Base-by-base conservation (phyloP, 805 yeast species). In the Pichia ethanolica region DNA sequence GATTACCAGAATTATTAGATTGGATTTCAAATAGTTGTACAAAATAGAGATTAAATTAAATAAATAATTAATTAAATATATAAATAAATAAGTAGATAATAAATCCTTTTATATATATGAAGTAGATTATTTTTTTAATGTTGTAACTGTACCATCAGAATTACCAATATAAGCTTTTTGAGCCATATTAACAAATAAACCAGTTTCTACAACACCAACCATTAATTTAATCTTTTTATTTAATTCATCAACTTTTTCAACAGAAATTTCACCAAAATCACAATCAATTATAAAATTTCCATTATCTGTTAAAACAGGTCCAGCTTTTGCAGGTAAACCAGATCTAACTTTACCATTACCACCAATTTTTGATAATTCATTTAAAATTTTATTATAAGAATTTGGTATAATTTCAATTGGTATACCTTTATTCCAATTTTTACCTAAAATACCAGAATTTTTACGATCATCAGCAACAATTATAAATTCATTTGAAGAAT, bases 191-290 rank as follows among this genome's bases (percentile, higher is more conserved):
- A 81, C 78, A 70, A 93, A 93, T 53, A 93, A 71, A 1, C 99
- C 99, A 9, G 96, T 90, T 68, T 93, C 99, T 13, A 93, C 97
- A 32, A 93, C 97, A 42, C 99, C 99, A 27, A 89, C 86, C 59
- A 91, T 70, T 46, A 72, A 63, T 67, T 86, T 89, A 65, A 93
- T 81, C 58, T 79, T 65, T 35, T 63, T 53, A 64, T 90, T 90
- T 57, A 93, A 75, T 36, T 54, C 57, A 13, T 48, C 59, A 5
- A 80, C 78, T 47, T 74, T 65, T 11, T 57, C 59, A 34, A 59
- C 64, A 25, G 81, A 78, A 46, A 93, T 80, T 52, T 77, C 78
- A 40, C 96, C 97, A 62, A 93, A 91, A 63, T 89, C 88, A 34
- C 96, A 95, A 68, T 93, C 99, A 53, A 93, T 79, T 55, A 93